Evolutionary conservation across 2,329 filamentous ascomycete species (phyloP), one percentile per base, ranked within the genome.

Genomic region (Phialocephala subalpina): DNA sequence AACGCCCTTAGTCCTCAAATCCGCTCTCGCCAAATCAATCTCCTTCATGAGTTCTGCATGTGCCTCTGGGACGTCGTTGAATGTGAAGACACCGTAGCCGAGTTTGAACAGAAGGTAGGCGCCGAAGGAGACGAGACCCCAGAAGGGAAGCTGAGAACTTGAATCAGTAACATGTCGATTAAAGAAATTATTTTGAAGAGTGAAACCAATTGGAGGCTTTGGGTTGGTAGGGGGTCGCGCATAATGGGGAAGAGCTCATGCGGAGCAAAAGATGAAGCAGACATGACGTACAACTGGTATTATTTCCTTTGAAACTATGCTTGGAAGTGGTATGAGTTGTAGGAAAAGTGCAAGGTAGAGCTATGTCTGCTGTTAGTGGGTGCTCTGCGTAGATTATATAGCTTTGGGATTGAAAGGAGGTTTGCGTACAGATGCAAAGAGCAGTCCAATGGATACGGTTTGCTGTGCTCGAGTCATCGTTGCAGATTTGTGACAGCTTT

Each of bases 381-480:
- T 59, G 40, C 22, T 33, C 22, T 35, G 27, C 35, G 25, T 27
- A 20, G 22, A 1, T 16, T 49, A 49, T 49, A 49, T 49, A 49
- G n/a, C 45, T 49, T 49, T 1, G 62, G 25, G 60, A 62, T 63
- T 62, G 57, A 58, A 60, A 63, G 58, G 63, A 61, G 55, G 64
- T 52, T 60, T 56, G 52, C 67, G 74, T 90, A 97, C 94, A 42
- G 94, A 97, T 75, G 92, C 93, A 80, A 96, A 87, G 73, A 97
- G 86, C 75, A 97, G 89, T 76, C 89, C 90, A 76, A 97, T 86
- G 68, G 94, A 97, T 78, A 97, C 90, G 71, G 93, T 95, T 81
- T 98, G 94, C 79, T 93, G 90, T 25, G 96, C 96, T 81, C 94
- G 93, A 73, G 96, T 97, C 96, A 98, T 98, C 70, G 72, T 90